Base-by-base conservation (phyloP, 2,329 filamentous ascomycete genomes). In the Seiridium cupressi region DNA sequence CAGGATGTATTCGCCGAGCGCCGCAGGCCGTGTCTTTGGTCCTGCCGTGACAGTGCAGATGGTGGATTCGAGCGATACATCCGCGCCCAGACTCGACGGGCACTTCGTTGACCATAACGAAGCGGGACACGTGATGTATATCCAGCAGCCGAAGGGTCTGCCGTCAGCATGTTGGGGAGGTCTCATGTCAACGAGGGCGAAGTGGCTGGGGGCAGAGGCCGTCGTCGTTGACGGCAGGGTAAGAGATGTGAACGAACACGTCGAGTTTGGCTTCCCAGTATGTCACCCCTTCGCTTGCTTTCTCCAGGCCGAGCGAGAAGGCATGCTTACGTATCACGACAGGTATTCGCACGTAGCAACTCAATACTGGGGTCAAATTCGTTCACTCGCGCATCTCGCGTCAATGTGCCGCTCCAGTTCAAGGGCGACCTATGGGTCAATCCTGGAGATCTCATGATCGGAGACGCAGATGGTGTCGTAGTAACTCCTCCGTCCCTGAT, bases 91-190 rank as follows among this genome's bases (percentile, higher is more conserved):
- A 46, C 65, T 66, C n/a, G 60, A 66, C 3, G 64, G 58, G 58
- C 70, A 72, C 34, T 71, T 72, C 51, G 69, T 66, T 4, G 70
- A 72, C 60, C 64, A 65, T 59, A 70, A 70, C n/a, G 60, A 64
- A 53, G 51, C 59, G 11, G 57, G 60, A 4, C 51, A 48, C 9
- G 57, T 72, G 59, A 70, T 72, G 69, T 72, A 69, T 47, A 63
- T 72, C 4, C 65, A 70, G 44, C 69, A 72, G 44, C 70, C 70
- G 6, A 68, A 67, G 40, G 64, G 62, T 2, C 47, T 70, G 2
- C 53, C 60, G 10, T 69, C 68, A 1, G 69, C 70, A 3, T 71
- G 69, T 58, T 73, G 69, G 69, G 70, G 70, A n/a, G 62, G 51
- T 3, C 61, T 72, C 11, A 72, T 72, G 70, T 69, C 69, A 1